Percentiles rank a stretch among this genome's conserved stretches.
Evolutionary conservation across 208 protist species (phyloP).

Genomic region (Trypanosoma lewisi): DNA sequence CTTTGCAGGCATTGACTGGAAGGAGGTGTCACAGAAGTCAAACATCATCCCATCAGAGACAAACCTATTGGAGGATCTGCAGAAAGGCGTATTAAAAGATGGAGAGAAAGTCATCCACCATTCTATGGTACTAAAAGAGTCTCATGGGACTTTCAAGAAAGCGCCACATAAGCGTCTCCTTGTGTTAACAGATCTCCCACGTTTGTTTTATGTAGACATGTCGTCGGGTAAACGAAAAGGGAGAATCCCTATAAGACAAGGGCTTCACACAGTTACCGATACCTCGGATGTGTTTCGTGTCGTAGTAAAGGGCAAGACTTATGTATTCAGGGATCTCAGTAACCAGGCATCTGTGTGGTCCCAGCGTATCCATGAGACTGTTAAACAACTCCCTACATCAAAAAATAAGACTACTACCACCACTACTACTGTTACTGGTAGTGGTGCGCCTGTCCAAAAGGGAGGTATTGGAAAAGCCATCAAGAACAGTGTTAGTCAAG

Average conservation of each 20-base stretch:
- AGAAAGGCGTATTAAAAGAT: conserved; percentile 27
- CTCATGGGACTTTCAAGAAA: conserved; percentile 1
- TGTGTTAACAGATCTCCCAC: conserved; percentile 62
- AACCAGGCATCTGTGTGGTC: conserved; percentile 51
- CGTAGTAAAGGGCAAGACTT: conserved; percentile 17
- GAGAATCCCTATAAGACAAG: conserved; percentile 31
- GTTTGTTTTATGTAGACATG: conserved; percentile 60
- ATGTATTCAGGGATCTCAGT: conserved; percentile 36
- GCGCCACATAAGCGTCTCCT: conserved; percentile 33
- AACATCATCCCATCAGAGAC: conserved; percentile 47
- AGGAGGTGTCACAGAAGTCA: conserved; percentile 30
- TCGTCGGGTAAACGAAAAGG: conserved; percentile 23
- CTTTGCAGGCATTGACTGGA: conserved; percentile 79
- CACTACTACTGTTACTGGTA: too few relatives aligned
- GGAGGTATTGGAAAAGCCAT: not conserved
- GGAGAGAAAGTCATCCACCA: conserved; percentile 61
- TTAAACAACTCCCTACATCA: not conserved
- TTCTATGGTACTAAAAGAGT: conserved; percentile 36
- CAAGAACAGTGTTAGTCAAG: not conserved
- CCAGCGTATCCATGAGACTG: conserved; percentile 34
- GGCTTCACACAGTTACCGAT: conserved; percentile 37
- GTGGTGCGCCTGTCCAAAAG: too few relatives aligned
- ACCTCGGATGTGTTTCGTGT: conserved; percentile 31
- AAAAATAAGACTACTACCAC: not conserved
- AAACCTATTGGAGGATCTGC: conserved; percentile 42